phyloP scores from a whole-genome alignment of 2,329 filamentous ascomycete genomes.

The Xylaria sp. region DNA sequence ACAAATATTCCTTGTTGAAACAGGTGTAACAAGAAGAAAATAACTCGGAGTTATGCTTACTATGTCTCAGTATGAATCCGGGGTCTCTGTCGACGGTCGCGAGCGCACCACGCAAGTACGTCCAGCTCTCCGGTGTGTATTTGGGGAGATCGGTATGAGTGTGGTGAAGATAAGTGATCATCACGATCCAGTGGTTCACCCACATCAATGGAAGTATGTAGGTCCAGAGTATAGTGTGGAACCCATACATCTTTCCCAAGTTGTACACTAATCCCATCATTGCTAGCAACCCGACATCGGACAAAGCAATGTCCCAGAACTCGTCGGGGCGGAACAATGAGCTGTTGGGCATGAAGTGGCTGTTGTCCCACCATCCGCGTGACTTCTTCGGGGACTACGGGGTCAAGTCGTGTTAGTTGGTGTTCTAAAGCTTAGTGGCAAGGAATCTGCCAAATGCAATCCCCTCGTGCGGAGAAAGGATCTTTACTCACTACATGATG shows the following conservation, averaged over 20 bases:
- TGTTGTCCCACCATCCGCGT: conserved; percentile 57
- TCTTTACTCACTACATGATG: not conserved
- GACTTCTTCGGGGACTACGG: conserved; percentile 56
- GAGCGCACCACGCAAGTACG: conserved; percentile 69
- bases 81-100: conserved; percentile 72
- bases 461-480: not conserved
- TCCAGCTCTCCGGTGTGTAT: conserved; percentile 67
- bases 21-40: not conserved
- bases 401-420: conserved; percentile 46
- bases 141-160: conserved; percentile 60
- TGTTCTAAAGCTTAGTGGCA: conserved; percentile 51
- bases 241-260: conserved; percentile 63
- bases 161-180: conserved; percentile 80
- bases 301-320: conserved; percentile 65
- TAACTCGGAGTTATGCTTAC: not conserved
- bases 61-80: conserved; percentile 69
- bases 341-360: conserved; percentile 71
- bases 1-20: not conserved
- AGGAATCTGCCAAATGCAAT: not conserved
- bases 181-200: conserved; percentile 76
- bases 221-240: conserved; percentile 64
- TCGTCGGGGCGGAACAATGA: conserved; percentile 70
- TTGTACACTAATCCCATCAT: conserved; percentile 62
- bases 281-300: conserved; percentile 69
- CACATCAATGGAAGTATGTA: conserved; percentile 74